A percentile compares a stretch with the other conserved stretches of the same genome.
phyloP scores from a whole-genome alignment of 495 filamentous ascomycete genomes.

The Xylaria bambusicola region DNA sequence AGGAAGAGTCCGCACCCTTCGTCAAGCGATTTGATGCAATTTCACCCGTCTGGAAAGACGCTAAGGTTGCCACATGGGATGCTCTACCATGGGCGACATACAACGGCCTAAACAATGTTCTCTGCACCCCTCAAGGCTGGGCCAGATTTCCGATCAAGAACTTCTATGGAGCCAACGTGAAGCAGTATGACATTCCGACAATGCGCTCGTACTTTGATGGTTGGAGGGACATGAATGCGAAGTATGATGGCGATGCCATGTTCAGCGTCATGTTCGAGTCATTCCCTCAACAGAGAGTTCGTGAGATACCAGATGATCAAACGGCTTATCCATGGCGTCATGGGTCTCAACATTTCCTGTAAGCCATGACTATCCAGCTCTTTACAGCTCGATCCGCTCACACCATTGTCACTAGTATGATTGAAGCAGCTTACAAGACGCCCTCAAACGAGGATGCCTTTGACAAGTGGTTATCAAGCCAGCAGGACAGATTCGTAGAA shows the following conservation, averaged over 20 bases:
- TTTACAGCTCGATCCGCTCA: too few relatives aligned
- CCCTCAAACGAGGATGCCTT: neutral
- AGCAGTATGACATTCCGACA: neutral
- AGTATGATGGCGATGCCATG: neutral
- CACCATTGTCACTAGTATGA: too few relatives aligned
- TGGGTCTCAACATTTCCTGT: neutral
- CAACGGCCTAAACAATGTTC: constrained; percentile 1
- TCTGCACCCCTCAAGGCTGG: neutral
- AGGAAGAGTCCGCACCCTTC: neutral
- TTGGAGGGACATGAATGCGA: neutral
- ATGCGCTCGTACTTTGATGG: neutral
- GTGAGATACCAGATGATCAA: neutral
- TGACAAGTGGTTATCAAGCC: neutral
- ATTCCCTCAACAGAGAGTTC: neutral
- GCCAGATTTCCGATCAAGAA: constrained; percentile 6
- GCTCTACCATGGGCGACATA: constrained; percentile 5
- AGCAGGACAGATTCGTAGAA: neutral
- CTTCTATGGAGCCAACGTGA: constrained; percentile 3
- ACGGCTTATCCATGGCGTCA: constrained; percentile 2
- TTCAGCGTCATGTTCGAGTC: constrained; percentile 6
- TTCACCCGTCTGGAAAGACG: neutral
- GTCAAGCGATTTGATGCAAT: neutral
- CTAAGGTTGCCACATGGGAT: neutral
- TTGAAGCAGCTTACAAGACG: neutral
- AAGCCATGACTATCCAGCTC: too few relatives aligned